Evolutionary conservation across 78 protist species (phyloP), one percentile per base, ranked within the genome.

Genomic region (Dictyostelium intermedium): DNA sequence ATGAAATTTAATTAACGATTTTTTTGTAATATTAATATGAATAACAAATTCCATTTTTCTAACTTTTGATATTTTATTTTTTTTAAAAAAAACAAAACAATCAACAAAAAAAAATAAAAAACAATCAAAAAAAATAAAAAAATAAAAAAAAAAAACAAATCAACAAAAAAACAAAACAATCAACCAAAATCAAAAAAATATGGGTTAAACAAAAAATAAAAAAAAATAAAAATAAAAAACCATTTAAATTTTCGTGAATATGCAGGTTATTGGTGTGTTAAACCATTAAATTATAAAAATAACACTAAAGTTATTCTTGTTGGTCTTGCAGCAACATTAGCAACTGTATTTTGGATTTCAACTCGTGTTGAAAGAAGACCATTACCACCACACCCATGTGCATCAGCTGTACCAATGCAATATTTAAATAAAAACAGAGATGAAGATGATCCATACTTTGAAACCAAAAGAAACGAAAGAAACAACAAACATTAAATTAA

Each of bases 401-500:
- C 72, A 50, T 18, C 23, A 27, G 32, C 35, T 18, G 39, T 50
- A 32, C 70, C 85, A 25, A 80, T 53, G 50, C 85, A 80, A 80
- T 56, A 56, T 53, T 6, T 80, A 50, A n/a, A 30, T 41, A 32
- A 23, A 32, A 37, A 80, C 60, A 23, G 47, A 27, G 20, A 35
- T 23, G 41, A 50, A 50, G 85, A 80, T 50, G 85, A 80, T 30
- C 85, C 85, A 80, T 80, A 80, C 47, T 80, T 25, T 32, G 20
- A 47, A 25, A 32, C 35, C 32, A 80, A 50, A 80, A 80, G 74
- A 53, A 20, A 13, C 3, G 63, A 53, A 53, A 53, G 63, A 66
- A 66, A 66, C 11, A 66, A 66, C 20, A 66, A 11, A 66, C 74
- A 66, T 25, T 66, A 66, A 66, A 53, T 53, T 16, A 53, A 50